Base-by-base conservation (phyloP, 75 land plant species). In the Picea glauca region DNA sequence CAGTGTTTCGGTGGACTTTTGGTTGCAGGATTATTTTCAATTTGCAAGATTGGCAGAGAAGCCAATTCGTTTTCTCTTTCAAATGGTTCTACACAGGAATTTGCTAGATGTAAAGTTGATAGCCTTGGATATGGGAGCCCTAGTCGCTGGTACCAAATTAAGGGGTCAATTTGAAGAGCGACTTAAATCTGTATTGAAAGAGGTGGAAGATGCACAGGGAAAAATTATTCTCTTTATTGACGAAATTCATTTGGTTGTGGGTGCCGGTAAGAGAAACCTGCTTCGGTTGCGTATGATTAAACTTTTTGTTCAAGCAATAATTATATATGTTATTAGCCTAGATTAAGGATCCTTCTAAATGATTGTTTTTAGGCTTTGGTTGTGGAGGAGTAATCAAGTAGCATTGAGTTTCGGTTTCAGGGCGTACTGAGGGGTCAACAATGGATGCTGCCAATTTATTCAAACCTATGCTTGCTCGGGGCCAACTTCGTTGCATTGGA, bases 391-490 rank as follows among this genome's bases (percentile, higher is more conserved):
- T 35, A 3, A 40, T 40, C 43, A 40, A 4, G 43, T 40, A 40
- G 43, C 4, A 40, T 13, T 13, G 72, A 9, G 40, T 1, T 68
- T 68, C 35, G 46, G 13, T 54, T 23, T 23, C 32, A 88, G 90
- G 91, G 13, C 81, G 99, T 5, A 85, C 98, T 11, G 98, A 97
- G 77, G 99, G 99, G 1, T 97, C 99, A 0, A 97, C 26, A 26
- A 26, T 97, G 99, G 99, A 97, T 84, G 99, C 99, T 58, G 99
- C 99, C 2, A 97, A 97, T 81, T 78, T 97, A 61, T 97, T 97
- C 81, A 97, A 97, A 85, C 99, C 99, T 33, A 97, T 97, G 99
- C 98, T 97, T 46, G 99, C 99, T 15, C 78, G 99, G 17, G 99
- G 99, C 38, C 98, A 92, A 75, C 86, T 94, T 1, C 78, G 98